These are phyloP conservation scores for Biscogniauxia mediterranea DNA, from an alignment of 2,329 filamentous ascomycete genomes.

Conservation along the genomic window DNA sequence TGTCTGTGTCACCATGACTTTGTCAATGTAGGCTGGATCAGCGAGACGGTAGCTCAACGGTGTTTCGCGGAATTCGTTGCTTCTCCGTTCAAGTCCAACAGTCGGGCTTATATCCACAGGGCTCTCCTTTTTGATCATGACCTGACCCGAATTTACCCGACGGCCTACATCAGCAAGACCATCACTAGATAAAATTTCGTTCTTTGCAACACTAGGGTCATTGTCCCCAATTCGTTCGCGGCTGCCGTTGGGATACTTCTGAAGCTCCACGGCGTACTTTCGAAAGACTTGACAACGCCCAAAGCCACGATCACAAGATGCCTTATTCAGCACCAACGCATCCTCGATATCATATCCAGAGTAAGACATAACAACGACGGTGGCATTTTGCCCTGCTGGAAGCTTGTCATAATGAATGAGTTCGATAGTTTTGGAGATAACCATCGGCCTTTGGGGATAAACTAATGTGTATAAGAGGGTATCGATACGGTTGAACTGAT, in stretches of 20 bases:
- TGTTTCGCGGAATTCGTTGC: constrained; percentile 64
- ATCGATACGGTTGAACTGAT: constrained; percentile 96
- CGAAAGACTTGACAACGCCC: constrained; percentile 97
- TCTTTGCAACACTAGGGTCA: constrained; percentile 58
- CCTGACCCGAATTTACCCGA: constrained; percentile 73
- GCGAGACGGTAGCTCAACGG: constrained; percentile 77
- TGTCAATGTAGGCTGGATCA: constrained; percentile 89
- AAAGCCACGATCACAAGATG: constrained; percentile 90
- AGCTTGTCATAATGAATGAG: constrained; percentile 96
- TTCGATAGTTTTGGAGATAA: constrained; percentile 95
- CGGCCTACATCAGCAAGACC: constrained; percentile 86
- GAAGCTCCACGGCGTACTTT: constrained; percentile 83
- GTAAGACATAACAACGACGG: constrained; percentile 98
- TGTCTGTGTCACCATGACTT: constrained; percentile 89
- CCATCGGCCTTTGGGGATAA: constrained; percentile 96
- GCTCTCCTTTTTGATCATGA: constrained; percentile 86
- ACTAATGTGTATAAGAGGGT: constrained; percentile 95
- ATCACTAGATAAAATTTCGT: constrained; percentile 77
- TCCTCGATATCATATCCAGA: constrained; percentile 99
- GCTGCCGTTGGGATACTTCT: constrained; percentile 83
- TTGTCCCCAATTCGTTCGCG: constrained; percentile 65
- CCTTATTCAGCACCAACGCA: constrained; percentile 94
- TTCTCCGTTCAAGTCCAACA: constrained; percentile 64
- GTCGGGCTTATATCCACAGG: constrained; percentile 75
- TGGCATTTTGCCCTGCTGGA: constrained; percentile 93